Evolutionary conservation across 805 yeast species (phyloP), one percentile per base, ranked within the genome.

Genomic region (Torulaspora indica): DNA sequence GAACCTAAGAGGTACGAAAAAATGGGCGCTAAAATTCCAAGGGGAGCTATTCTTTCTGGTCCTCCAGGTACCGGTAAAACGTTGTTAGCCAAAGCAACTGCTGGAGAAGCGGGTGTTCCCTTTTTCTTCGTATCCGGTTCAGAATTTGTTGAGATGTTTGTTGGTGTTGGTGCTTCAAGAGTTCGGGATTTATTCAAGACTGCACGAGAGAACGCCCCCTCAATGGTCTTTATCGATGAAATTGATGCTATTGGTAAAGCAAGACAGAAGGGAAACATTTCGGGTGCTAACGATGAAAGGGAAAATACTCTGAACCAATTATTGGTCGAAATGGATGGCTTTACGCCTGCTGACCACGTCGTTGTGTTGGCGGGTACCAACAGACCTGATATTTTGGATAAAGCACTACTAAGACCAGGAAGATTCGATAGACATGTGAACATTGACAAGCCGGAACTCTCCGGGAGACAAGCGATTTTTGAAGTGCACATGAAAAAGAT

Each of bases 11-110:
- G 89, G 63, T 93, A 90, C 67, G 97, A 90, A 64, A 79, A 79
- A 48, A 73, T 93, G 46, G 99, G 99, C 31, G 99, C 98, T 31
- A 87, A 89, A 64, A 93, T 93, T 54, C 99, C 99, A 38, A 79
- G 98, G 63, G 99, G 99, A 56, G 98, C 98, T 8, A 87, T 93
- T 48, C 71, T 93, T 45, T 85, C 96, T 1, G 99, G 99, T 38
- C 96, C 98, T 13, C 99, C 99, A 40, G 99, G 99, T 72, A 93
- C 98, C 8, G 99, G 99, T 79, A 93, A 93, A 65, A 93, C 99
- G 1, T 72, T 93, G 42, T 71, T 93, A 40, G 99, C 99, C 9
- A 91, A 88, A 63, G 99, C 99, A 4, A 93, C 98, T 39, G 98
- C 98, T 1, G 98, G 98, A 54, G 99, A 93, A 67, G 98, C 99